Percentiles rank a stretch among this genome's conserved stretches.
Conservation (phyloP, 2,329 filamentous ascomycete genomes). For the Fonsecaea monophora region DNA sequence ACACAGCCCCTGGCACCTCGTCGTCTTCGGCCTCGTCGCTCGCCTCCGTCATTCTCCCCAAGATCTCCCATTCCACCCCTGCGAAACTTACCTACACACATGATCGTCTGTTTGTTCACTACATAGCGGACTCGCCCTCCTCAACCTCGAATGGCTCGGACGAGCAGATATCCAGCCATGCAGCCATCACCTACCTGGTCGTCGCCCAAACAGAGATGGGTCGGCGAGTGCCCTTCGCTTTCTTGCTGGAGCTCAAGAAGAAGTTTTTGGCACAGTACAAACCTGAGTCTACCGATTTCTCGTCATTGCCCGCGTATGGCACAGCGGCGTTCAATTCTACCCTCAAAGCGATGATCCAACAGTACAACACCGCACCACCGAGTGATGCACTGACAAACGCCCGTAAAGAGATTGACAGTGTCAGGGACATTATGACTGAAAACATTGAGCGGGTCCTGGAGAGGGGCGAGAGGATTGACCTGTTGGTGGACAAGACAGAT, state of each 20-base stretch:
- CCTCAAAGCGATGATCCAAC: constrained; percentile 78
- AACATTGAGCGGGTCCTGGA: constrained; percentile 91
- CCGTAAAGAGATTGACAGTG: constrained; percentile 88
- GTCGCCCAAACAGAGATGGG: constrained; percentile 81
- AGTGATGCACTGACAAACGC: constrained; percentile 84
- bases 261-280: constrained; percentile 79
- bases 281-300: constrained; percentile 72
- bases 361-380: constrained; percentile 79
- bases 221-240: constrained; percentile 90
- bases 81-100: constrained; percentile 96
- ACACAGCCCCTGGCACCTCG: constrained; percentile 82
- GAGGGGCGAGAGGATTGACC: constrained; percentile 88
- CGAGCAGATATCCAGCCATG: constrained; percentile 49
- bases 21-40: constrained; percentile 86
- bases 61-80: constrained; percentile 79
- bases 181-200: constrained; percentile 89
- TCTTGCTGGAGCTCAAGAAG: constrained; percentile 86
- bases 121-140: constrained; percentile 82
- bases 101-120: constrained; percentile 91
- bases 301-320: constrained; percentile 83
- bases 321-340: constrained; percentile 84
- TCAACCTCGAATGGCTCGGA: constrained; percentile 57
- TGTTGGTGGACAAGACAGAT: constrained; percentile 96
- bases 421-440: constrained; percentile 90
- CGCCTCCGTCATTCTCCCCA: constrained; percentile 91